A percentile compares a stretch with the other conserved stretches of the same genome.
Conservation (phyloP, 257 asterid species). For the Petunia axillaris region DNA sequence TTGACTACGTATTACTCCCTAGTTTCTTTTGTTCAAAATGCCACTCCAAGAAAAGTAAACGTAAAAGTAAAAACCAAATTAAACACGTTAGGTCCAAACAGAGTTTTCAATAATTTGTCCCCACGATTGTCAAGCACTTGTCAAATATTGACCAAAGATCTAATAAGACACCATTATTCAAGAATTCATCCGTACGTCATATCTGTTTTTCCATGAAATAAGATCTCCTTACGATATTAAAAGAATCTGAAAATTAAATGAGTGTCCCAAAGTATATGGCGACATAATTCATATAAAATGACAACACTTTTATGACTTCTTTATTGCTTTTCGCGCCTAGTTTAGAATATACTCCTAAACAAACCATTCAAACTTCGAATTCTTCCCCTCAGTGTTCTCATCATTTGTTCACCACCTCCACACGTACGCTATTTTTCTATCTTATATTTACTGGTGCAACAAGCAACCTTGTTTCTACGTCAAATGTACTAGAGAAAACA, state of each 20-base stretch:
- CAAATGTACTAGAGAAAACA: not conserved
- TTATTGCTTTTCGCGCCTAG: not conserved
- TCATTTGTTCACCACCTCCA: not conserved
- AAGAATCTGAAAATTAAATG: not conserved
- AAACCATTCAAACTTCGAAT: not conserved
- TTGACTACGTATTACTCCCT: too few species aligned
- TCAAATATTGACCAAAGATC: not conserved
- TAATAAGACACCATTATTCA: not conserved
- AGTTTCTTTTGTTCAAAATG: too few species aligned
- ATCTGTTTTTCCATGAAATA: not conserved
- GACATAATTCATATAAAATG: constrained; percentile 37
- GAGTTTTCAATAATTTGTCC: not conserved
- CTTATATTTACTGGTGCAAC: constrained; percentile 11
- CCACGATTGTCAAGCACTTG: too few species aligned
- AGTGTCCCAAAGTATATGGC: constrained; percentile 26
- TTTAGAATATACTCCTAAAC: not conserved
- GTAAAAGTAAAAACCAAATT: too few species aligned
- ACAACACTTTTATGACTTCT: constrained; percentile 31
- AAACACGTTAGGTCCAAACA: not conserved
- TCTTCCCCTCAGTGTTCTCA: not conserved
- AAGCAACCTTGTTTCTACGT: constrained; percentile 9
- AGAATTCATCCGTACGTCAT: not conserved
- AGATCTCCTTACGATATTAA: not conserved
- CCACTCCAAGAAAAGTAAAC: not conserved
- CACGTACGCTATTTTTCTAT: not conserved